Percentiles rank a stretch among this genome's conserved stretches.
Evolutionary conservation across 148 eudicot genomes (phyloP).

Genomic region (Cornus kousa): DNA sequence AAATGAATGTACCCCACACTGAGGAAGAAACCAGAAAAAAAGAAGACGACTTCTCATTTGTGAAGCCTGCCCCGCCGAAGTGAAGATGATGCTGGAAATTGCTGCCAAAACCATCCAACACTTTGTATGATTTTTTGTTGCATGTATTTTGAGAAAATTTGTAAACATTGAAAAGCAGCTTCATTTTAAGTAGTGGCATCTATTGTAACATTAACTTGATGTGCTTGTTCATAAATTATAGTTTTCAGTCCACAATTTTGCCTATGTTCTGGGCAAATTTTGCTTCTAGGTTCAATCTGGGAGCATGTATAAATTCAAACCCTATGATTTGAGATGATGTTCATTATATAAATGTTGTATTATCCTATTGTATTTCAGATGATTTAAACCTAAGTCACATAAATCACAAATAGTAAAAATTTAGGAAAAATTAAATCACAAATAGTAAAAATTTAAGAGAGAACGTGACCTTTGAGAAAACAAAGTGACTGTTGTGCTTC

Average conservation of each 20-base stretch:
- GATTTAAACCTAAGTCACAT: no score
- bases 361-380: no score
- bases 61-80: constrained; percentile 14
- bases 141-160: background rate
- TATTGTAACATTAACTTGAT: constrained; percentile 2
- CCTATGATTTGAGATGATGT: no score
- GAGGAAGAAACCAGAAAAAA: constrained; percentile 9
- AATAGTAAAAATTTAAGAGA: no score
- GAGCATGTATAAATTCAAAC: no score
- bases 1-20: constrained; percentile 8
- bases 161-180: background rate
- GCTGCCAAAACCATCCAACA: background rate
- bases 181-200: background rate
- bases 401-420: no score
- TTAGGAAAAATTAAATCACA: no score
- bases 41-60: constrained; percentile 29
- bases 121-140: background rate
- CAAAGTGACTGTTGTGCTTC: no score
- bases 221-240: background rate
- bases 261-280: background rate
- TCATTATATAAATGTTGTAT: no score
- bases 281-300: background rate
- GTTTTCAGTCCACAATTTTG: background rate
- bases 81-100: constrained; percentile 1
- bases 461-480: no score